phyloP scores from a whole-genome alignment of 2,329 filamentous ascomycete genomes.

The Cercospora zeina region DNA sequence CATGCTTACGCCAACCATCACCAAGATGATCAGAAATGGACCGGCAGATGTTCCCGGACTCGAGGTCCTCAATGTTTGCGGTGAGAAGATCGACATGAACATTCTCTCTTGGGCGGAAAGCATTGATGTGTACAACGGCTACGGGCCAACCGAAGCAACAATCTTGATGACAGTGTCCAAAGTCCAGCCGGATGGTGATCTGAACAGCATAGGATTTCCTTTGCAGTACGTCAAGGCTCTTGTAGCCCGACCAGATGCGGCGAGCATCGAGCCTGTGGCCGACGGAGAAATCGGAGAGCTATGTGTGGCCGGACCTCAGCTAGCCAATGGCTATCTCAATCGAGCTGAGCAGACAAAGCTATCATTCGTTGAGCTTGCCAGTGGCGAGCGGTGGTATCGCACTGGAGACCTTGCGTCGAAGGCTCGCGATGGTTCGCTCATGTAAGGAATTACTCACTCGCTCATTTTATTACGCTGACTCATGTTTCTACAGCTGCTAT shows the following conservation, averaged over 20 bases:
- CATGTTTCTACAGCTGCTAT: not conserved
- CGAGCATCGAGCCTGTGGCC: not conserved
- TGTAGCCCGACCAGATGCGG: not conserved
- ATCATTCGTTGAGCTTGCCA: not conserved
- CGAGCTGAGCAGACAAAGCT: not conserved
- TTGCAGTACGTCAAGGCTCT: not conserved
- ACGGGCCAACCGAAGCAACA: conserved; percentile 22
- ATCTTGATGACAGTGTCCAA: conserved; percentile 17
- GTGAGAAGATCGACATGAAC: conserved; percentile 20
- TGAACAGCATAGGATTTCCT: not conserved
- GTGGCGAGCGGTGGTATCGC: conserved; percentile 3
- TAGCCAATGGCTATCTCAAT: not conserved
- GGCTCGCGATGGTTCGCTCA: not conserved
- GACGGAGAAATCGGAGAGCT: not conserved
- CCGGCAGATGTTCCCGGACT: conserved; percentile 44
- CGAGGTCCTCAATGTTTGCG: conserved; percentile 43
- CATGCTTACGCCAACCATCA: conserved; percentile 50
- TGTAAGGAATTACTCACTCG: not conserved
- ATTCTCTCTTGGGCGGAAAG: conserved; percentile 17
- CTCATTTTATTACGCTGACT: not conserved
- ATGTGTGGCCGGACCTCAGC: not conserved
- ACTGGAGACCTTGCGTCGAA: conserved; percentile 6
- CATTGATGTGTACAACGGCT: conserved; percentile 20
- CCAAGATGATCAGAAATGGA: conserved; percentile 40
- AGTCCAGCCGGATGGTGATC: not conserved